Evolutionary conservation across 1,284 basidiomycete genomes (phyloP).

Genomic region (Xerocomus minutiporus): DNA sequence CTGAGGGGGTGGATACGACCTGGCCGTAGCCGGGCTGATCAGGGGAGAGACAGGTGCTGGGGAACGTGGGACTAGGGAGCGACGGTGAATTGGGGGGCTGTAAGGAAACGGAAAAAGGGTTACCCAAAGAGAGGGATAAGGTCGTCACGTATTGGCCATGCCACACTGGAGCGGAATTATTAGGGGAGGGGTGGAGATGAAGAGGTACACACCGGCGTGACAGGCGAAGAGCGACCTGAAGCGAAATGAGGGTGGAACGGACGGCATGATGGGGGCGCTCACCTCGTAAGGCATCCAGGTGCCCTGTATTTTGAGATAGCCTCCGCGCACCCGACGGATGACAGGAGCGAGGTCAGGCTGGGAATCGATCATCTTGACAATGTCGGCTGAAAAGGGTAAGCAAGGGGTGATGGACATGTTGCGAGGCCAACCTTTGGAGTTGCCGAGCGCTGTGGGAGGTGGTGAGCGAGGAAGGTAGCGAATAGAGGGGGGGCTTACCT

Average conservation of each 20-base stretch:
- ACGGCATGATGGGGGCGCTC: conserved; percentile 21
- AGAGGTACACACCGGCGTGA: conserved; percentile 60
- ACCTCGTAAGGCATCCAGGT: conserved; percentile 90
- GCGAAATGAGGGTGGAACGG: conserved; percentile 17
- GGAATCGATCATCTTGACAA: conserved; percentile 85
- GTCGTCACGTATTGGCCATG: conserved; percentile 84
- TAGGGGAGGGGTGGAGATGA: conserved; percentile 18
- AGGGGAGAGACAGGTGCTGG: conserved; percentile 71
- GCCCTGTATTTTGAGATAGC: conserved; percentile 84
- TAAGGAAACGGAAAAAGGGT: conserved; percentile 16
- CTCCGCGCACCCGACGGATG: conserved; percentile 77
- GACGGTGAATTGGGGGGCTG: conserved; percentile 15
- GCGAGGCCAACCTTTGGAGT: conserved; percentile 65
- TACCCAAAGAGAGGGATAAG: conserved; percentile 80
- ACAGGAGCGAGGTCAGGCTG: conserved; percentile 78
- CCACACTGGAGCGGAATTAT: conserved; percentile 51
- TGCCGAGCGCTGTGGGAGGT: conserved; percentile 59
- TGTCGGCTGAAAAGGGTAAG: conserved; percentile 58
- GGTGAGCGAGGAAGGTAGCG: conserved; percentile 4
- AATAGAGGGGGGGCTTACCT: conserved; percentile 41
- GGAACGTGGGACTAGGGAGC: conserved; percentile 58
- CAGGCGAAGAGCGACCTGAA: conserved; percentile 65
- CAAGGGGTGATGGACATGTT: conserved; percentile 6
- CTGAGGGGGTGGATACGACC: conserved; percentile 59
- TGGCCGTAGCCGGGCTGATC: conserved; percentile 81